These are phyloP conservation scores for Alternaria alternata DNA, from an alignment of 2,329 filamentous ascomycete genomes.

Conservation along the genomic window DNA sequence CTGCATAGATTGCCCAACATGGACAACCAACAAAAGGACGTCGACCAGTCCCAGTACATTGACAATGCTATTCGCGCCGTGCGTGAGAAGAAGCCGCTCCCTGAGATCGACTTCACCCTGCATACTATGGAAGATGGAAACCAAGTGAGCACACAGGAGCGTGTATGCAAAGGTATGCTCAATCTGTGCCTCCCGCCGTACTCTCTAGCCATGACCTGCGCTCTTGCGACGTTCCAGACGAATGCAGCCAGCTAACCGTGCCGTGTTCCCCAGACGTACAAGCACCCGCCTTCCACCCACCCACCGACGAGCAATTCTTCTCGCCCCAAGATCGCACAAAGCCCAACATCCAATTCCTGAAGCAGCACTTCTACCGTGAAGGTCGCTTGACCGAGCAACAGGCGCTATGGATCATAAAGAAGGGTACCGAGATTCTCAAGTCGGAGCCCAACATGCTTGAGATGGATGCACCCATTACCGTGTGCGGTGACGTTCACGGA, in stretches of 20 bases:
- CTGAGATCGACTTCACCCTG: slow-evolving; percentile 98
- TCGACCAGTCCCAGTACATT: slow-evolving; percentile 60
- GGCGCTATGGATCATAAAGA: slow-evolving; percentile 91
- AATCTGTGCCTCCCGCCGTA: slow-evolving; percentile 5
- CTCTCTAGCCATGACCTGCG: slow-evolving; percentile 5
- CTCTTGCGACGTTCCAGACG: slow-evolving; percentile 9
- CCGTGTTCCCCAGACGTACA: slow-evolving; percentile 77
- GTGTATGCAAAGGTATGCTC: slow-evolving; percentile 92
- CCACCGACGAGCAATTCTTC: slow-evolving; percentile 93
- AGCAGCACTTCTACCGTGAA: slow-evolving; percentile 98
- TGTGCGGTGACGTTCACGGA: slow-evolving; percentile 97
- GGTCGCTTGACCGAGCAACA: slow-evolving; percentile 97
- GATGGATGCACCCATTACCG: slow-evolving; percentile 99
- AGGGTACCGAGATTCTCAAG: slow-evolving; percentile 85
- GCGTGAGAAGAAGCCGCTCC: slow-evolving; percentile 90
- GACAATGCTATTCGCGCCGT: slow-evolving; percentile 94
- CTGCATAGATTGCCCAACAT: slow-evolving; percentile 41
- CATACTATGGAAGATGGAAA: slow-evolving; percentile 98
- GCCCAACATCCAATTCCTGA: slow-evolving; percentile 92
- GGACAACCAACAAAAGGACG: slow-evolving; percentile 45
- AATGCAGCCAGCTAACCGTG: slow-evolving; percentile 37
- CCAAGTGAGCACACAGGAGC: slow-evolving; percentile 93
- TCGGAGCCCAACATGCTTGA: slow-evolving; percentile 94
- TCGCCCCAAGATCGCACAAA: slow-evolving; percentile 85
- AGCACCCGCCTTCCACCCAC: slow-evolving; percentile 91